These are phyloP conservation scores for Fusarium nodosum DNA, from an alignment of 2,329 filamentous ascomycete species.

Conservation along the genomic window DNA sequence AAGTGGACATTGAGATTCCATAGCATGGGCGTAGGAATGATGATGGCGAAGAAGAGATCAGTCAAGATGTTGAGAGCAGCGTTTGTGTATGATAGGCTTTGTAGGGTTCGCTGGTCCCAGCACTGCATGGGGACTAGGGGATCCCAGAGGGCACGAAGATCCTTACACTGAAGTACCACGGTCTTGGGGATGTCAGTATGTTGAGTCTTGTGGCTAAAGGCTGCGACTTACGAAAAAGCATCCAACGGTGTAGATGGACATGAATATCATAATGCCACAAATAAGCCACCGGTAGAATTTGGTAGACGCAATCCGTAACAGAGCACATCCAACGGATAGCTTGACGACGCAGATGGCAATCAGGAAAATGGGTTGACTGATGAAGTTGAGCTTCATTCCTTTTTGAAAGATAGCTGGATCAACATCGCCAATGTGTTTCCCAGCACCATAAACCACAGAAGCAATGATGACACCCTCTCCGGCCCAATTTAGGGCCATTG, in stretches of 20 bases:
- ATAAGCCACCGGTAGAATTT: constrained; percentile 56
- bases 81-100: constrained; percentile 60
- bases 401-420: constrained; percentile 50
- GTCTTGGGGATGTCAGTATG: constrained; percentile 50
- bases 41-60: constrained; percentile 56
- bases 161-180: constrained; percentile 62
- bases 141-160: constrained; percentile 63
- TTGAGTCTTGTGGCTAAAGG: accelerated
- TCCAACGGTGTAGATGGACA: constrained; percentile 51
- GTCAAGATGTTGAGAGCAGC: constrained; percentile 54
- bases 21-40: constrained; percentile 57
- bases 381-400: constrained; percentile 60
- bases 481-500: constrained; percentile 53
- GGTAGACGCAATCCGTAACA: constrained; percentile 58
- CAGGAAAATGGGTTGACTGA: constrained; percentile 61
- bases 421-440: constrained; percentile 61
- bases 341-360: constrained; percentile 59
- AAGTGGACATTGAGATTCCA: constrained; percentile 58
- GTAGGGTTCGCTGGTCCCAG: constrained; percentile 57
- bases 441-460: constrained; percentile 60
- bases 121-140: constrained; percentile 55
- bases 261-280: constrained; percentile 55
- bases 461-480: constrained; percentile 58
- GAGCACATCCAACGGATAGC: constrained; percentile 58
- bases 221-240: constrained; percentile 54